Base-by-base conservation (phyloP, 148 eudicot species). In the Fagopyrum homotropicum region DNA sequence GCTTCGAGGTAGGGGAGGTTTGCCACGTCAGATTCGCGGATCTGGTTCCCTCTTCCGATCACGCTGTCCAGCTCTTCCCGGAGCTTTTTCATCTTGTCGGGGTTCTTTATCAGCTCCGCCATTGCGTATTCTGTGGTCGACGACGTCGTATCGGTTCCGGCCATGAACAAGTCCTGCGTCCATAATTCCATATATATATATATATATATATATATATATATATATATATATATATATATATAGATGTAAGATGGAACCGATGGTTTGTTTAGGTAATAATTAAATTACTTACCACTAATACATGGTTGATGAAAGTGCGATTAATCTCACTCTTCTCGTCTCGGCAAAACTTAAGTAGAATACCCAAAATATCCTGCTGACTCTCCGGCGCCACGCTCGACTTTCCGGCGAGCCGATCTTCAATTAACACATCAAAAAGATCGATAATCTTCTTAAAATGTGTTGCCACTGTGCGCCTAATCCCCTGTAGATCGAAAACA, bases 51-150 rank as follows among this genome's bases (percentile, higher is more conserved):
- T 73, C 71, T 80, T 15, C 82, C 82, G 4, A 84, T 55, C 52
- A 54, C 48, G 19, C 52, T 15, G 7, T 78, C 68, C 47, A 84
- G 81, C 74, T 84, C 84, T 12, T 43, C 66, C 59, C 73, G 68
- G 3, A 77, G 77, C 78, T 73, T 77, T 7, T 50, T 60, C 15
- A 84, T 15, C 63, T 57, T 57, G 35, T 57, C 63, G 12, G 63
- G 63, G 63, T 57, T 75, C 54, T 46, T 75, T 5, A 84, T 55
- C 45, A 84, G 66, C 61, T 84, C 84, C 3, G 85, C 76, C 85
- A 84, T 82, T 70, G 87, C 87, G 84, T 79, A 84, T 78, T 84
- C 83, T 1, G 82, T 15, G 19, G 83, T 82, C 72, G 79, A 72
- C 61, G 85, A 77, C 64, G 81, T 80, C 61, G 87, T 80, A 29